These are phyloP conservation scores for Phaffomyces opuntiae DNA, from an alignment of 805 yeast genomes.

Conservation along the genomic window DNA sequence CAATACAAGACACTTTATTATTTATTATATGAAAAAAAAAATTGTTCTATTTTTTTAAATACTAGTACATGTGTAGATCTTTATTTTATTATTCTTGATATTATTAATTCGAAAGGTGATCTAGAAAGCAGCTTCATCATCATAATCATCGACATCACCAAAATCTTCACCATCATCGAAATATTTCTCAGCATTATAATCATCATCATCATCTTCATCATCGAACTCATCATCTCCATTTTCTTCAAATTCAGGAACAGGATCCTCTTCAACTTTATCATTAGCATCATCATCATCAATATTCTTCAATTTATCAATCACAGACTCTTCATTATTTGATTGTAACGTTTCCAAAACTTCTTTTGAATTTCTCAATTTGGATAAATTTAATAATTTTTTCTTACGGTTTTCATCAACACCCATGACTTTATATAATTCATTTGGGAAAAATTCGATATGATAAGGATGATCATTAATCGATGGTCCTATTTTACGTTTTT, in stretches of 20 bases:
- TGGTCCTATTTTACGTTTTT: constrained; percentile 60
- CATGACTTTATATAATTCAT: constrained; percentile 67
- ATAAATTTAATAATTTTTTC: constrained; percentile 39
- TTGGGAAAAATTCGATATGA: constrained; percentile 63
- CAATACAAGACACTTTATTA: neutral
- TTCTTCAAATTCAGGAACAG: constrained; percentile 30
- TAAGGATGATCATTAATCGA: constrained; percentile 78
- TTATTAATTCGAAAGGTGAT: neutral
- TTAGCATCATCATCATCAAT: constrained; percentile 32
- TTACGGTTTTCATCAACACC: constrained; percentile 51
- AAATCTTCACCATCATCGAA: constrained; percentile 44
- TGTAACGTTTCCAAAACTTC: constrained; percentile 18
- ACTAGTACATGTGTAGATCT: constrained; percentile 4
- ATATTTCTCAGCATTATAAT: constrained; percentile 48
- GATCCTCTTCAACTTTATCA: constrained; percentile 31
- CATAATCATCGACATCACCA: constrained; percentile 42
- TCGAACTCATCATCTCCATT: constrained; percentile 44
- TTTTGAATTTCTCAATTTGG: constrained; percentile 25
- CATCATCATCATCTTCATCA: constrained; percentile 22
- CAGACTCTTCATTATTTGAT: constrained; percentile 37
- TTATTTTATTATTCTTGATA: neutral
- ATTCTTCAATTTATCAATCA: constrained; percentile 22
- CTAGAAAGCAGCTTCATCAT: constrained; percentile 52
- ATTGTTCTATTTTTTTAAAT: neutral
- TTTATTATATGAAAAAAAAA: too few relatives aligned